Evolutionary conservation across 75 land plant species (phyloP).

Genomic region (Isoetes taiwanensis): DNA sequence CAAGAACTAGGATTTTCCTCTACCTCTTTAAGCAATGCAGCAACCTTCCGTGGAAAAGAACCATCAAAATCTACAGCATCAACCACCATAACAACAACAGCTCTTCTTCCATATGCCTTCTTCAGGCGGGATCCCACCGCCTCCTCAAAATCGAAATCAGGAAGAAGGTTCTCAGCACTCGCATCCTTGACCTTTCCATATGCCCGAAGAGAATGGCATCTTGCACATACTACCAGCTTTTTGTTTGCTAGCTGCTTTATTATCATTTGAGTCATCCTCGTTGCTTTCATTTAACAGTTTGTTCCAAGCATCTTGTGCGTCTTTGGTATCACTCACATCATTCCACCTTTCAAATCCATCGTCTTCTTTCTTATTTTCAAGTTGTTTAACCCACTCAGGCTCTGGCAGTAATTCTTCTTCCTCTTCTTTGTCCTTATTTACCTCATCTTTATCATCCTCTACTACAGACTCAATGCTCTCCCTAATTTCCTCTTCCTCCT

Average conservation of each 20-base stretch:
- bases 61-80: conserved; percentile 77
- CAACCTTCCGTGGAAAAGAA: conserved; percentile 64
- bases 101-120: conserved; percentile 31
- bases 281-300: no score
- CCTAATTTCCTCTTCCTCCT: not conserved
- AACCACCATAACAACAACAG: conserved; percentile 69
- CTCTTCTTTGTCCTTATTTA: not conserved
- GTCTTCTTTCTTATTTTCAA: conserved; percentile 1
- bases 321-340: conserved; percentile 7
- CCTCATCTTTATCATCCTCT: not conserved
- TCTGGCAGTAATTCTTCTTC: not conserved
- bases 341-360: conserved; percentile 11
- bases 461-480: conserved; percentile 3
- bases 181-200: conserved; percentile 72
- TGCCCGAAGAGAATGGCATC: conserved; percentile 59
- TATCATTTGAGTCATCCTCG: no score
- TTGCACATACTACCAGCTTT: conserved; percentile 61
- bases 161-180: conserved; percentile 49
- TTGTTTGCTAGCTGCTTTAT: no score
- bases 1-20: conserved; percentile 43
- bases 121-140: conserved; percentile 41
- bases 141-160: conserved; percentile 75
- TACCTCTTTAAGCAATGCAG: conserved; percentile 39
- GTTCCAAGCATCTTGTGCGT: conserved; percentile 15
- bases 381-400: not conserved